These are phyloP conservation scores for Musa balbisiana DNA, from an alignment of 202 grass and related monocot genomes.

Conservation along the genomic window DNA sequence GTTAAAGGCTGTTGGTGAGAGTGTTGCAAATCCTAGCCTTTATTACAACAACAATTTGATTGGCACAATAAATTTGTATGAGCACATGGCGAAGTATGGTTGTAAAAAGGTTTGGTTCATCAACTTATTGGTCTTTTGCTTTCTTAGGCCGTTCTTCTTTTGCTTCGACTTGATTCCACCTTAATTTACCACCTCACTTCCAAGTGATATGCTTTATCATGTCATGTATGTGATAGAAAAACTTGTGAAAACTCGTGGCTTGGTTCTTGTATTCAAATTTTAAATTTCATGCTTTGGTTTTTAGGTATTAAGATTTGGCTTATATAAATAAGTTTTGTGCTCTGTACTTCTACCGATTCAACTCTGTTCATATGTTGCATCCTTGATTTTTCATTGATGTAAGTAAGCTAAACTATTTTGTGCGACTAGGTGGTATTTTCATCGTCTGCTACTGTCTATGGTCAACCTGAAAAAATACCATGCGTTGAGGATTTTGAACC, in stretches of 20 bases:
- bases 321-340: too few species aligned
- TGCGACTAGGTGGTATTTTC: conserved; percentile 60
- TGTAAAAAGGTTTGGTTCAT: conserved; percentile 28
- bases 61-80: conserved; percentile 31
- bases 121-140: too few species aligned
- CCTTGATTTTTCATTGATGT: background rate
- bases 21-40: conserved; percentile 23
- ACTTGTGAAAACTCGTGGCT: too few species aligned
- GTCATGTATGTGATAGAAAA: too few species aligned
- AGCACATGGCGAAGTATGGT: conserved; percentile 32
- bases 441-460: conserved; percentile 81
- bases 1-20: conserved; percentile 37
- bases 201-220: too few species aligned
- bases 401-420: background rate
- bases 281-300: too few species aligned
- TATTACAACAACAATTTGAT: conserved; percentile 36
- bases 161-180: too few species aligned
- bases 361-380: background rate
- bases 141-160: too few species aligned
- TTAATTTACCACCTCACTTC: too few species aligned
- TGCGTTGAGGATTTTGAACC: conserved; percentile 66
- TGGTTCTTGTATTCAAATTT: too few species aligned
- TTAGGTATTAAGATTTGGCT: too few species aligned
- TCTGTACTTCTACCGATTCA: too few species aligned
- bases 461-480: conserved; percentile 62